Evolutionary conservation across 805 yeast species (phyloP), one percentile per base, ranked within the genome.

Genomic region (Cyberlindnera maclurae): DNA sequence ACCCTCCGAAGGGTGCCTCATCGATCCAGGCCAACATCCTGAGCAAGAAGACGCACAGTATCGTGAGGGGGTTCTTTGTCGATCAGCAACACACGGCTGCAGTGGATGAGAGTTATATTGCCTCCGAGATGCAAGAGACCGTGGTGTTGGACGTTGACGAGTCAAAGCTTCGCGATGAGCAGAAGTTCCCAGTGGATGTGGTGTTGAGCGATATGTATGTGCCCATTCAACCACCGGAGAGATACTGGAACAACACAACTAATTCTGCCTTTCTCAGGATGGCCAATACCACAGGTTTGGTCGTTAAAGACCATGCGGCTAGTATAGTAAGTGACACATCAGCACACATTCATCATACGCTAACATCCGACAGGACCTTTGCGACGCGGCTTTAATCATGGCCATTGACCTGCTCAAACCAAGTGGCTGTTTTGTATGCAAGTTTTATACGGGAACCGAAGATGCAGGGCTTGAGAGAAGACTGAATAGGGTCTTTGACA

Each of bases 11-110:
- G 4, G 96, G 97, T 2, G 85, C 82, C 0, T 72, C 82, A 8
- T 64, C 89, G 0, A 70, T 89, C 37, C 97, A 93, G 55, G 97
- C 95, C 1, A 86, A 89, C 54, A 82, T 90, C n/a, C 65, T 84
- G 30, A 76, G 86, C 27, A 69, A 68, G 46, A 58, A 58, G 38
- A 83, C 94, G 0, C 93, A 84, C 40, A 61, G 62, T 4, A 53
- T 66, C 15, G 74, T 85, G 9, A 57, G 73, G 31, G 62, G 67
- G 2, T 73, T 70, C 50, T 82, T 82, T 31, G 17, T 42, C 27
- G 46, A 37, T 38, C 36, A 27, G 4, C 22, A 33, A 17, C 36
- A 40, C 9, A 24, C 27, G 6, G 38, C 20, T 0, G 43, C 45
- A 15, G 15, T 45, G 4, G 58, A 55, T 5, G 54, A 37, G 44